Evolutionary conservation across 2,329 filamentous ascomycete species (phyloP).

Genomic region (Penicillium sp.): DNA sequence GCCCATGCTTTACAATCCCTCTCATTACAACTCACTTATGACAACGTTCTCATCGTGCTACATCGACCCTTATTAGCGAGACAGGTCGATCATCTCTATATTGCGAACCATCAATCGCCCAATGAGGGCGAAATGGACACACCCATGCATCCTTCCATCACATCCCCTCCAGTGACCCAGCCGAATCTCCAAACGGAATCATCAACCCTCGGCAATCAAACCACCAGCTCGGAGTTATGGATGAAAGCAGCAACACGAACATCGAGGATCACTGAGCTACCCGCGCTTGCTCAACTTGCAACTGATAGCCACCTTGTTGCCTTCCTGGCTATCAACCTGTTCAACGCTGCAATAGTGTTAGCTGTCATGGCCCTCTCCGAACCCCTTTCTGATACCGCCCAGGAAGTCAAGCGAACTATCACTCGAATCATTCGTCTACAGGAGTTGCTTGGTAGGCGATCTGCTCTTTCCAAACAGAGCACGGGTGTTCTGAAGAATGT

Average conservation of each 20-base stretch:
- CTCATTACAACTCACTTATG: constrained; percentile 48
- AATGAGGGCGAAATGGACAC: not conserved
- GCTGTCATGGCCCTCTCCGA: constrained; percentile 46
- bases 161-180: not conserved
- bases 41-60: constrained; percentile 47
- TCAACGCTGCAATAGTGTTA: constrained; percentile 49
- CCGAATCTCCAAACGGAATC: constrained; percentile 2
- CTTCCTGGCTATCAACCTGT: constrained; percentile 50
- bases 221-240: constrained; percentile 23
- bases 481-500: constrained; percentile 26
- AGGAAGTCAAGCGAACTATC: constrained; percentile 47
- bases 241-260: constrained; percentile 43
- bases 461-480: constrained; percentile 40
- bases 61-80: constrained; percentile 46
- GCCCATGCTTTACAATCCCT: constrained; percentile 40
- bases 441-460: constrained; percentile 37
- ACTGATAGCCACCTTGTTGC: constrained; percentile 48
- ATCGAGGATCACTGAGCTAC: constrained; percentile 37
- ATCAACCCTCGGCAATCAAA: not conserved
- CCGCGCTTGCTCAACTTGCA: constrained; percentile 38
- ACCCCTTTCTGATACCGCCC: constrained; percentile 45
- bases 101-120: not conserved
- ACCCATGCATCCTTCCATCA: not conserved
- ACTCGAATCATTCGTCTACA: constrained; percentile 47
- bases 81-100: constrained; percentile 35